Conservation (phyloP, 768 basidiomycete species). For the Cyathus striatus region DNA sequence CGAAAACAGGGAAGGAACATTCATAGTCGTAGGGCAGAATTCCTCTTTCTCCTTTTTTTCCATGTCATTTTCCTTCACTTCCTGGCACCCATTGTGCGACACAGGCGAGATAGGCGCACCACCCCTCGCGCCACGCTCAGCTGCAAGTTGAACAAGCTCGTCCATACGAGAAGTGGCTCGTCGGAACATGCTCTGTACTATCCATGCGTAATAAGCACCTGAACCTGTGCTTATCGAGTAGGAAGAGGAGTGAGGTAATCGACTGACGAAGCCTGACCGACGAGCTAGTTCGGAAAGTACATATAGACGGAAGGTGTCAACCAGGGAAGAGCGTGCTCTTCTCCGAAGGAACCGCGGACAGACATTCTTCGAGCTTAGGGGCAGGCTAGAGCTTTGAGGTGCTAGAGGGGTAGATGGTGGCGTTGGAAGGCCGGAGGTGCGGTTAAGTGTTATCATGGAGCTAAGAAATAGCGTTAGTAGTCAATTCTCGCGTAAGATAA, state of each 20-base stretch:
- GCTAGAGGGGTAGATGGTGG: conserved; percentile 19
- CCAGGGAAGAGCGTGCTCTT: conserved; percentile 60
- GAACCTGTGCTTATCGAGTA: no score
- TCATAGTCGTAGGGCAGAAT: conserved; percentile 24
- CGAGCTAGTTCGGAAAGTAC: conserved; percentile 47
- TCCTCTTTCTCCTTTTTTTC: conserved; percentile 18
- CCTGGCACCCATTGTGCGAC: no score
- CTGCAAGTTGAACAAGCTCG: conserved; percentile 17
- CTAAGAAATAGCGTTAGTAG: no score
- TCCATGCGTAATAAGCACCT: conserved; percentile 49
- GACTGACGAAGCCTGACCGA: no score
- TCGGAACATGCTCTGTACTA: conserved; percentile 48
- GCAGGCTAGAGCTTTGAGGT: conserved; percentile 9
- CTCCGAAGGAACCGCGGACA: conserved; percentile 37
- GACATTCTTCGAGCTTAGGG: conserved; percentile 19
- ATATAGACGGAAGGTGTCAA: conserved; percentile 62
- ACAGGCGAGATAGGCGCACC: neutral
- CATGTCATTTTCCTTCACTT: no score
- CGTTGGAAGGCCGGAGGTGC: conserved; percentile 17
- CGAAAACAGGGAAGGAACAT: conserved; percentile 25
- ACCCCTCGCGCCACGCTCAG: conserved; percentile 1
- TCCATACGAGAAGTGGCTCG: conserved; percentile 37
- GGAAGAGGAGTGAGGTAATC: no score
- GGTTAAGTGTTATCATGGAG: no score
- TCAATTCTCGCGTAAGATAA: conserved; percentile 3